phyloP scores from a whole-genome alignment of 2,329 filamentous ascomycete species.

The Pleomassaria siparia region DNA sequence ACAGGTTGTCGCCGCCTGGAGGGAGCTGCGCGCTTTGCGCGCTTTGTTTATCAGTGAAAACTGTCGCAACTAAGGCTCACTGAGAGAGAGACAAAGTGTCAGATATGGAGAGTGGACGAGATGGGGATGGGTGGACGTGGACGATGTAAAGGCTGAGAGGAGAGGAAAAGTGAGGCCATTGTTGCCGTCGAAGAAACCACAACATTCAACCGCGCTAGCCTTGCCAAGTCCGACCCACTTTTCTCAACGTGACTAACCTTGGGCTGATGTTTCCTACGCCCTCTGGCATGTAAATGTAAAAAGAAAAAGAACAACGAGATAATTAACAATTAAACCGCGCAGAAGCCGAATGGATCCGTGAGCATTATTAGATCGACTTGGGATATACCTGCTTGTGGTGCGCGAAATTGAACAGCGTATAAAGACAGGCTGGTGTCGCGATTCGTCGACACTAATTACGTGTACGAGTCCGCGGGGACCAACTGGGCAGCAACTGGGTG shows the following conservation, averaged over 20 bases:
- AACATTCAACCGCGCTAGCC: conserved; percentile 1
- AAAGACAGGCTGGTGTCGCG: neutral
- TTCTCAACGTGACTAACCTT: neutral
- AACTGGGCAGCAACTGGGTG: neutral
- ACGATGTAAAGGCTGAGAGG: neutral
- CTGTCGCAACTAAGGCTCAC: neutral
- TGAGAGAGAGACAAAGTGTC: neutral
- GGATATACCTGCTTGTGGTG: neutral
- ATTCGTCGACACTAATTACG: conserved; percentile 1
- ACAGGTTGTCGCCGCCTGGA: neutral
- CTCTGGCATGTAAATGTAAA: neutral
- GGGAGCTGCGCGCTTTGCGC: neutral
- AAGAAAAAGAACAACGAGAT: neutral
- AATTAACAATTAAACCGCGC: neutral
- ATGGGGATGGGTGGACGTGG: neutral
- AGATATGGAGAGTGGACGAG: neutral
- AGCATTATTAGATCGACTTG: neutral
- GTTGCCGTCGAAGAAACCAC: too few species aligned
- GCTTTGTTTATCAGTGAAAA: neutral
- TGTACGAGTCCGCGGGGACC: neutral
- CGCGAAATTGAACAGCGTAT: neutral
- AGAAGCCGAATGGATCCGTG: neutral
- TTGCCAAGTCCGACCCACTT: neutral
- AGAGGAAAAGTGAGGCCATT: neutral
- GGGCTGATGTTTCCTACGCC: neutral